Conservation (phyloP, 2,329 filamentous ascomycete genomes). For the Chaetomiaceae sp. region DNA sequence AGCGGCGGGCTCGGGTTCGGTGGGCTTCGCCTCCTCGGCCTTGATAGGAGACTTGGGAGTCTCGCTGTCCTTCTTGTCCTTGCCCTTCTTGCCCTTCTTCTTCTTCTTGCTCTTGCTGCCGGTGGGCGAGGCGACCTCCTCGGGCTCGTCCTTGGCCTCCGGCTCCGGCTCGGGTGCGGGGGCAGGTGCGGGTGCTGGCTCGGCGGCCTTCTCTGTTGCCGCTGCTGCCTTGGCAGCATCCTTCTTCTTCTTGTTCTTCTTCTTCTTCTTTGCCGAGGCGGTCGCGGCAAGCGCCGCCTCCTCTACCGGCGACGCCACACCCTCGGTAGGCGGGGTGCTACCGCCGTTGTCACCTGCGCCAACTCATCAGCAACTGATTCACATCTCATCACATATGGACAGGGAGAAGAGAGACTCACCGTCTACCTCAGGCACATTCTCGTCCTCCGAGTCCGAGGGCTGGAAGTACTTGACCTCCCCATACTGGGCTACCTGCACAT, state of each 20-base stretch:
- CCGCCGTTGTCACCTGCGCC: neutral
- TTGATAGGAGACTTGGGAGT: conserved; percentile 8
- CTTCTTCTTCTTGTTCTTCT: conserved; percentile 25
- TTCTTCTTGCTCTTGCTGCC: conserved; percentile 26
- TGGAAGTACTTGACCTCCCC: conserved; percentile 40
- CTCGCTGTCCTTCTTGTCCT: conserved; percentile 17
- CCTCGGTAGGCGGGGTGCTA: conserved; percentile 8
- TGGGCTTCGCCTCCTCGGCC: conserved; percentile 8
- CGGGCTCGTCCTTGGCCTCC: conserved; percentile 19
- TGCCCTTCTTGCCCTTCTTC: conserved; percentile 20
- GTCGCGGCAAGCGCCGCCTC: conserved; percentile 5
- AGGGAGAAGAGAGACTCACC: conserved; percentile 17
- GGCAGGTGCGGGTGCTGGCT: conserved; percentile 9
- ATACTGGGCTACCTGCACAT: conserved; percentile 38
- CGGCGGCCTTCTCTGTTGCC: conserved; percentile 7
- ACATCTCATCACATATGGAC: neutral
- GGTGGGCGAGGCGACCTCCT: conserved; percentile 10
- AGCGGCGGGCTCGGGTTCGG: conserved; percentile 13
- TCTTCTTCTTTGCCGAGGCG: conserved; percentile 17
- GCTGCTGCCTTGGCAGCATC: conserved; percentile 16
- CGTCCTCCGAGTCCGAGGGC: conserved; percentile 38
- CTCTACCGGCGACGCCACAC: conserved; percentile 15
- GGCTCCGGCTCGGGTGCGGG: conserved; percentile 14
- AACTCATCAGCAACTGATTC: neutral
- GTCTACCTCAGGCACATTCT: conserved; percentile 28